These are phyloP conservation scores for Sesbania bispinosa DNA, from an alignment of 306 rosid genomes.

Conservation along the genomic window DNA sequence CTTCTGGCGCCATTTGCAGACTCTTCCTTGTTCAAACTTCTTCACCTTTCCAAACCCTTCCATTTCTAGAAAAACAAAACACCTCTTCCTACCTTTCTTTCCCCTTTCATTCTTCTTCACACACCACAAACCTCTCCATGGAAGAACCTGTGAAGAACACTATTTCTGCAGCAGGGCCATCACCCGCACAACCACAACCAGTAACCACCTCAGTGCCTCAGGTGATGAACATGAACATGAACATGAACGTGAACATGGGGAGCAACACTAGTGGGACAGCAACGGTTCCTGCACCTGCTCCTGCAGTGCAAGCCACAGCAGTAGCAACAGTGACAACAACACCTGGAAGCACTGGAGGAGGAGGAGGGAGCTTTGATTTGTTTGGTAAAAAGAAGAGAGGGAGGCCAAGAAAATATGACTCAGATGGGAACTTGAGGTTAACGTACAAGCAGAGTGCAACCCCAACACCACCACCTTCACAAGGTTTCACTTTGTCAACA, in stretches of 20 bases:
- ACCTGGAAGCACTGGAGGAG: slow-evolving; percentile 12
- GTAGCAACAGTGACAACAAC: background rate
- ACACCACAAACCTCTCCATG: no score
- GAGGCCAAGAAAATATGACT: slow-evolving; percentile 78
- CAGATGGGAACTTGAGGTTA: slow-evolving; percentile 56
- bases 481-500: slow-evolving; percentile 56
- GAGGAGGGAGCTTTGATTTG: slow-evolving; percentile 43
- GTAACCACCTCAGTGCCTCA: slow-evolving; percentile 28
- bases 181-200: slow-evolving; percentile 29
- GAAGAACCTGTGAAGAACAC: slow-evolving; percentile 44
- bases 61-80: slow-evolving; percentile 4
- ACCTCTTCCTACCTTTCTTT: background rate
- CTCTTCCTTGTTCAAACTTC: slow-evolving; percentile 45
- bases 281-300: background rate
- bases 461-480: slow-evolving; percentile 10
- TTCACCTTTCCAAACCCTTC: background rate
- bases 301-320: background rate
- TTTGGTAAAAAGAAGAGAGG: slow-evolving; percentile 78
- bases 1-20: slow-evolving; percentile 80
- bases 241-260: slow-evolving; percentile 11
- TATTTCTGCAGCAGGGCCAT: slow-evolving; percentile 28
- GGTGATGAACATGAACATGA: background rate
- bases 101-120: background rate
- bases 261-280: background rate
- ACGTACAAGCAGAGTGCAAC: slow-evolving; percentile 23